These are phyloP conservation scores for Arachis stenosperma DNA, from an alignment of 306 rosid genomes.

Conservation along the genomic window DNA sequence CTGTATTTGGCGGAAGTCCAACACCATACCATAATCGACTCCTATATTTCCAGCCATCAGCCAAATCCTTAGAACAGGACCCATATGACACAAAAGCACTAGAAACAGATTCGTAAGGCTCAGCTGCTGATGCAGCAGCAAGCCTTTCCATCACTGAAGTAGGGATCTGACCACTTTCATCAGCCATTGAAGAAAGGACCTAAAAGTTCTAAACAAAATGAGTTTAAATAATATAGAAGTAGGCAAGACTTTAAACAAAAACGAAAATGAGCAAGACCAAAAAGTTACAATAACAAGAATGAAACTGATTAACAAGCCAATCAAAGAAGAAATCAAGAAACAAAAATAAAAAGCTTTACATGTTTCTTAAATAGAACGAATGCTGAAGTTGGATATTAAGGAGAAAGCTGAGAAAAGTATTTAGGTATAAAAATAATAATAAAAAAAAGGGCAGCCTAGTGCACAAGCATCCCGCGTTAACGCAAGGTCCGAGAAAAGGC, in stretches of 20 bases:
- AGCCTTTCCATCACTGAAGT: slow-evolving; percentile 77
- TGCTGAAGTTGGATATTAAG: slow-evolving; percentile 24
- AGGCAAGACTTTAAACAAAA: slow-evolving; percentile 37
- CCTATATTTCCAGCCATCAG: slow-evolving; percentile 92
- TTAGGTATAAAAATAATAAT: not conserved
- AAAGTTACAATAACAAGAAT: slow-evolving; percentile 32
- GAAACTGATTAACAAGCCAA: slow-evolving; percentile 24
- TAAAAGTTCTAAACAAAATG: slow-evolving; percentile 45
- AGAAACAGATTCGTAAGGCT: slow-evolving; percentile 89
- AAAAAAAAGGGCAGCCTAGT: too few relatives aligned
- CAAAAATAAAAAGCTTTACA: not conserved
- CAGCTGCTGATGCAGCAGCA: slow-evolving; percentile 99
- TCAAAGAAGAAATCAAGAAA: not conserved
- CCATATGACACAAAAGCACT: slow-evolving; percentile 98
- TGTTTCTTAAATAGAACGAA: slow-evolving; percentile 28
- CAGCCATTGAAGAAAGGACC: slow-evolving; percentile 90
- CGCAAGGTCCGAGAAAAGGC: too few relatives aligned
- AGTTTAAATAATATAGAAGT: slow-evolving; percentile 40
- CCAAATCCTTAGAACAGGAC: slow-evolving; percentile 79
- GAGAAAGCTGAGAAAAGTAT: not conserved
- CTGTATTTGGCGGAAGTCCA: slow-evolving; percentile 65
- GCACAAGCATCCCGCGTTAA: too few relatives aligned
- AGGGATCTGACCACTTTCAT: slow-evolving; percentile 80
- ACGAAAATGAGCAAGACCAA: slow-evolving; percentile 21
- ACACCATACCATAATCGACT: slow-evolving; percentile 97